Evolutionary conservation across 441 rosid genomes (phyloP), one percentile per base, ranked within the genome.

Genomic region (Populus hybrid): DNA sequence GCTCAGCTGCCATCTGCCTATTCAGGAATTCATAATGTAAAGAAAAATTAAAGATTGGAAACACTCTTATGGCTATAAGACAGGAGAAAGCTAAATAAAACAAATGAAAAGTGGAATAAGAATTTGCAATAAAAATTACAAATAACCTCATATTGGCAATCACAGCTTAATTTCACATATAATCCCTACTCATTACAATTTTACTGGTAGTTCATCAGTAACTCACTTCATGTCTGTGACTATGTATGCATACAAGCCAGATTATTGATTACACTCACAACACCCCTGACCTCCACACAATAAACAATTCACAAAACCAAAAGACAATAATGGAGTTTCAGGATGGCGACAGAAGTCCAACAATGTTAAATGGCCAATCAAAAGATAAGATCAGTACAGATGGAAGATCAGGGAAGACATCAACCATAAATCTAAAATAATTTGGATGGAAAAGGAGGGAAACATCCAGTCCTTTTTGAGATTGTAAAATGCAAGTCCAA

Each of bases 1-100:
- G 98, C 85, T 92, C 97, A 79, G 98, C 75, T 24, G 99, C 98
- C 98, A 93, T 94, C 77, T 40, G 72, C 72, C 84, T 83, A 82
- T 81, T 77, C 81, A 73, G 59, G 35, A 75, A 59, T 36, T 69
- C 73, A 79, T 35, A 40, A 68, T n/a, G 67, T 32, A 61, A 66
- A 69, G 24, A 78, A 23, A 26, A 67, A 40, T 68, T 14, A 75
- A 11, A 50, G 68, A 26, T 23, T 67, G 61, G 71, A 35, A 24
- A 30, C 5, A 32, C 5, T 34, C 42, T 69, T 38, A 7, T 23
- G 34, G 2, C 69, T 63, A 63, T 46, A 63, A 63, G 67, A 3
- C 26, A 21, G 26, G 67, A 46, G 54, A 1, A 11, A 46, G 6
- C 54, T 11, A 46, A 3, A 11, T 11, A 4, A 46, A 46, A 46